Evolutionary conservation across 2,329 filamentous ascomycete species (phyloP).

Genomic region (Neurospora crassa): DNA sequence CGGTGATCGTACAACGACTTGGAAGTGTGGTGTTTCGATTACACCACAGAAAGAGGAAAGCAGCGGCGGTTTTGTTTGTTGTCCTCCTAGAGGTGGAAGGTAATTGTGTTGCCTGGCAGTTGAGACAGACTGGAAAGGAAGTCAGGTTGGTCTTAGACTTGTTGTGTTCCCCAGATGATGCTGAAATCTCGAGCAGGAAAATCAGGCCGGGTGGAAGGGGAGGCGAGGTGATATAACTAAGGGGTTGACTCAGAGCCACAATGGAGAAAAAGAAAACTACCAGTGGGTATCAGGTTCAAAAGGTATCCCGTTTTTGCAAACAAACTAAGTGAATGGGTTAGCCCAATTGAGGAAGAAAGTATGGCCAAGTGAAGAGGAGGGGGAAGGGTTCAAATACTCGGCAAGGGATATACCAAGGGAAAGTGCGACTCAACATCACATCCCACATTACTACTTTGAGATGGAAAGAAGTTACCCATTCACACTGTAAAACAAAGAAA

Average conservation of each 20-base stretch:
- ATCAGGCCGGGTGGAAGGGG: conserved; percentile 3
- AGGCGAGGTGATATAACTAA: background rate
- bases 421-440: background rate
- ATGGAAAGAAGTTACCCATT: background rate
- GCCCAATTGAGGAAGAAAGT: background rate
- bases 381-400: background rate
- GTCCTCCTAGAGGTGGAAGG: conserved; percentile 1
- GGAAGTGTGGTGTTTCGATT: conserved; percentile 3
- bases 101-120: conserved; percentile 5
- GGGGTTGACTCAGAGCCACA: background rate
- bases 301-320: background rate
- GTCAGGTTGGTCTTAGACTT: conserved; percentile 2
- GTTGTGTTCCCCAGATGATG: conserved; percentile 1
- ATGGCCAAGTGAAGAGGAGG: background rate
- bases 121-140: background rate
- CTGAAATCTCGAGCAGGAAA: background rate
- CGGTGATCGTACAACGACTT: conserved; percentile 7
- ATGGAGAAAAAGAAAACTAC: background rate
- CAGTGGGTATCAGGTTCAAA: background rate
- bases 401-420: background rate
- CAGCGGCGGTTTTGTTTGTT: background rate
- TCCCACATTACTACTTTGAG: background rate
- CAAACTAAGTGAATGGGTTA: background rate
- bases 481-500: background rate
- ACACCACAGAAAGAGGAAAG: conserved; percentile 2